A percentile compares a stretch with the other conserved stretches of the same genome.
Evolutionary conservation across 371 early-diverging fungal genomes (phyloP).

Genomic region (Thermomucor indicae-seudaticae): DNA sequence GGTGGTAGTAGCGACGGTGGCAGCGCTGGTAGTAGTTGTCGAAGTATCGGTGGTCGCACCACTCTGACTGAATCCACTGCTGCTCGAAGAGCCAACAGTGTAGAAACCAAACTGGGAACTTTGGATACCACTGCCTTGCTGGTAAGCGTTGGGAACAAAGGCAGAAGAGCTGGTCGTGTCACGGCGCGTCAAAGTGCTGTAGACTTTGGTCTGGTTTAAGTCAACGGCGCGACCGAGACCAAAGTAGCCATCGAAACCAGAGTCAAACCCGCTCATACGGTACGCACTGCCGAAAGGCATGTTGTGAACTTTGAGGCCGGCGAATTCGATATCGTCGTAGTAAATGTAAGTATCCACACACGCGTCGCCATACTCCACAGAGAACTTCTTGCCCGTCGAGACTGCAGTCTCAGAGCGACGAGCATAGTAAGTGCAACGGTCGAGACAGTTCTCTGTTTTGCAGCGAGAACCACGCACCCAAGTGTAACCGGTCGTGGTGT

Average conservation of each 20-base stretch:
- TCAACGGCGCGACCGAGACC: conserved; percentile 41
- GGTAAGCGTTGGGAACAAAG: conserved; percentile 38
- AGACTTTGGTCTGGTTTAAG: conserved; percentile 23
- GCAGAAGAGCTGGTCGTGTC: conserved; percentile 24
- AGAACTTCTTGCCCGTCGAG: conserved; percentile 25
- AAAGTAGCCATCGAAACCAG: conserved; percentile 46
- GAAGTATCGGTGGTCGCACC: not conserved
- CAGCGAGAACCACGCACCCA: conserved; percentile 51
- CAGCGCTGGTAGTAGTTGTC: not conserved
- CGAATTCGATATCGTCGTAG: conserved; percentile 29
- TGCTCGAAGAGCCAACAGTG: conserved; percentile 8
- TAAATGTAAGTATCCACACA: conserved; percentile 31
- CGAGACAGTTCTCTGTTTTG: conserved; percentile 41
- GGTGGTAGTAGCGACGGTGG: not conserved
- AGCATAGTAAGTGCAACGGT: conserved; percentile 32
- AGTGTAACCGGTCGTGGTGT: conserved; percentile 46
- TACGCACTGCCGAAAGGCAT: conserved; percentile 47
- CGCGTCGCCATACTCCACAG: conserved; percentile 35
- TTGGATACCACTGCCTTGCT: conserved; percentile 23
- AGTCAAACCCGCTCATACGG: conserved; percentile 35
- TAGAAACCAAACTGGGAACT: conserved; percentile 48
- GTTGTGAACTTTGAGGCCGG: conserved; percentile 22
- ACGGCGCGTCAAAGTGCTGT: conserved; percentile 19
- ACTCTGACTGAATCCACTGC: conserved; percentile 22
- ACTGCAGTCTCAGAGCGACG: conserved; percentile 24